Base-by-base conservation (phyloP, 2,329 filamentous ascomycete genomes). In the Dendryphion nanum region DNA sequence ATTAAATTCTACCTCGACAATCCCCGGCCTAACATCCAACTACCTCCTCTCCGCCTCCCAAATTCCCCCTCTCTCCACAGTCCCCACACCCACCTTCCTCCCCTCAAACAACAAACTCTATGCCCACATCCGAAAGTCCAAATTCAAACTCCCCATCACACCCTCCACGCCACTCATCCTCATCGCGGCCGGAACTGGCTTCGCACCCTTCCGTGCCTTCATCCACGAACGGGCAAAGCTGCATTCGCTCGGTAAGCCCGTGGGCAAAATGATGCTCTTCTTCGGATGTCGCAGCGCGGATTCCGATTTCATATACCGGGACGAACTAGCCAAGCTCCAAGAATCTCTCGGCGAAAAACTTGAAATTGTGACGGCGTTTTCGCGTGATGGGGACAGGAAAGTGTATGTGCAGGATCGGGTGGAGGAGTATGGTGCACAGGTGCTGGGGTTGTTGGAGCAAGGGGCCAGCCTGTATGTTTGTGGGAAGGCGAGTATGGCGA, bases 81-180 rank as follows among this genome's bases (percentile, higher is more conserved):
- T 40, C 2, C 37, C 44, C 13, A 46, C 46, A 18, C 53, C 55
- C 2, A 37, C 42, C 2, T 55, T 48, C 33, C 41, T 61, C 6
- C 38, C 40, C 23, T 44, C 49, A 0, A 43, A 55, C 20, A 43
- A 52, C 10, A 55, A 45, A n/a, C 36, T 70, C 30, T 59, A 58
- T 42, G 69, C 69, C 1, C 65, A 70, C 40, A 53, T 71, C 30
- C 64, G 67, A 18, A 62, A 61, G 38, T 70, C 67, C 1, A 67
- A 64, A 26, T 76, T 76, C 61, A 72, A 71, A 34, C 63, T 75
- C 2, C 73, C 73, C 0, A 51, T 63, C 8, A 53, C 62, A 0
- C 52, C 63, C 5, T 63, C 59, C 4, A 69, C 61, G 0, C 77
- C 76, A 0, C 55, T 81, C 7, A 63, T 81, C 35, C 75, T 70